These are phyloP conservation scores for Paraphoma sp. DNA, from an alignment of 2,329 filamentous ascomycete species.

Conservation along the genomic window DNA sequence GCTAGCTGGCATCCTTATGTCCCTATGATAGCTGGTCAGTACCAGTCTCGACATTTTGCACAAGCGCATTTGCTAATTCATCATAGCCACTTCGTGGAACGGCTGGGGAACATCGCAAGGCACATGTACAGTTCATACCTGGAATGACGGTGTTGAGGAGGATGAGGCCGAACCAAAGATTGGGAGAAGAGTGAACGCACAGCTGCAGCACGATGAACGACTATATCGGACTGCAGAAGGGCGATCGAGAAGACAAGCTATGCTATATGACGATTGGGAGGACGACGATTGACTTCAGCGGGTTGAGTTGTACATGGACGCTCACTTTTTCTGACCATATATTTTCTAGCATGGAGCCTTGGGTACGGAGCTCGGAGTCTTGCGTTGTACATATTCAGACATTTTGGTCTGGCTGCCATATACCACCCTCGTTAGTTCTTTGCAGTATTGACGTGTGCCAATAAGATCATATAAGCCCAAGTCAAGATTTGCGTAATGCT, in stretches of 20 bases:
- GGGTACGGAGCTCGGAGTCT: background rate
- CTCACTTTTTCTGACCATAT: background rate
- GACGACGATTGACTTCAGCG: constrained; percentile 30
- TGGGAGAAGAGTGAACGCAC: constrained; percentile 44
- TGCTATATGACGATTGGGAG: constrained; percentile 38
- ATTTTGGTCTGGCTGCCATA: background rate
- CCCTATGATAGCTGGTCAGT: constrained; percentile 74
- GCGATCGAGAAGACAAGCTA: constrained; percentile 25
- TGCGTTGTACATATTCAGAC: background rate
- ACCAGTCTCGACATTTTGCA: background rate
- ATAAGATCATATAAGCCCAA: background rate
- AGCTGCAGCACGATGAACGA: constrained; percentile 45
- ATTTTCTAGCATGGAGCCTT: background rate
- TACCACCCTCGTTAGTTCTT: background rate
- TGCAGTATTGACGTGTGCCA: background rate
- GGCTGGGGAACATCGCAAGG: constrained; percentile 75
- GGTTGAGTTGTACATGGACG: background rate
- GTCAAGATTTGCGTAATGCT: constrained; percentile 12
- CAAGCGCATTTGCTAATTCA: constrained; percentile 17
- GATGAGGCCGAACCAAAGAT: constrained; percentile 58
- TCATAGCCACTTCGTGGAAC: constrained; percentile 79
- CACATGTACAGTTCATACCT: constrained; percentile 79
- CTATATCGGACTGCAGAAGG: constrained; percentile 36
- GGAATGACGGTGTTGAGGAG: constrained; percentile 72
- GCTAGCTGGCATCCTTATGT: constrained; percentile 89